These are phyloP conservation scores for Viola odorata DNA, from an alignment of 345 rosid species.

Conservation along the genomic window DNA sequence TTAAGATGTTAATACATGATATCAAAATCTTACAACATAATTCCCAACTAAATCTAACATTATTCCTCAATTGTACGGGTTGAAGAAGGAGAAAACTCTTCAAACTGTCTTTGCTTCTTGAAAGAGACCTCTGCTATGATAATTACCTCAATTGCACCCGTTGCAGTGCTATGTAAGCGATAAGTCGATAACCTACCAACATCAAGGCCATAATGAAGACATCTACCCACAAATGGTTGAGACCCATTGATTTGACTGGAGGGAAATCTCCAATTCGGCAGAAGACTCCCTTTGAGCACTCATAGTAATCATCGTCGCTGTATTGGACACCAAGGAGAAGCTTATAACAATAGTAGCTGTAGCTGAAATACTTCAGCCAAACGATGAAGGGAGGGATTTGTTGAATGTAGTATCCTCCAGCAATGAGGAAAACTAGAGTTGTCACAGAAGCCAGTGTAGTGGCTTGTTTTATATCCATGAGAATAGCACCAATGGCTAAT, in stretches of 20 bases:
- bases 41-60: constrained; percentile 32
- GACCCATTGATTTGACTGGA: constrained; percentile 78
- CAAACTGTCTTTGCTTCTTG: constrained; percentile 5
- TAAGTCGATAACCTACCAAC: constrained; percentile 84
- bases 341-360: constrained; percentile 94
- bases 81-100: constrained; percentile 37
- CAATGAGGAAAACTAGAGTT: constrained; percentile 89
- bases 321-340: constrained; percentile 94
- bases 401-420: constrained; percentile 93
- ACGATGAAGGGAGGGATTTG: constrained; percentile 90
- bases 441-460: constrained; percentile 95
- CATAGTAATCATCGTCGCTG: constrained; percentile 62
- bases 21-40: constrained; percentile 35
- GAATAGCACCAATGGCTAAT: constrained; percentile 88
- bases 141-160: constrained; percentile 56
- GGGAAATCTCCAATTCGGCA: constrained; percentile 88
- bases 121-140: constrained; percentile 6
- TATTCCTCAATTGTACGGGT: constrained; percentile 30
- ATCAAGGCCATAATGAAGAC: constrained; percentile 80
- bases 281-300: constrained; percentile 62
- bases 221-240: constrained; percentile 72
- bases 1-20: constrained; percentile 23
- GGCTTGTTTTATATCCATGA: constrained; percentile 96
- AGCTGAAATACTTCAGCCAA: constrained; percentile 96
- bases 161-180: constrained; percentile 78